phyloP scores from a whole-genome alignment of 192 early-diverging fungal genomes.

The Coemansia sp. region DNA sequence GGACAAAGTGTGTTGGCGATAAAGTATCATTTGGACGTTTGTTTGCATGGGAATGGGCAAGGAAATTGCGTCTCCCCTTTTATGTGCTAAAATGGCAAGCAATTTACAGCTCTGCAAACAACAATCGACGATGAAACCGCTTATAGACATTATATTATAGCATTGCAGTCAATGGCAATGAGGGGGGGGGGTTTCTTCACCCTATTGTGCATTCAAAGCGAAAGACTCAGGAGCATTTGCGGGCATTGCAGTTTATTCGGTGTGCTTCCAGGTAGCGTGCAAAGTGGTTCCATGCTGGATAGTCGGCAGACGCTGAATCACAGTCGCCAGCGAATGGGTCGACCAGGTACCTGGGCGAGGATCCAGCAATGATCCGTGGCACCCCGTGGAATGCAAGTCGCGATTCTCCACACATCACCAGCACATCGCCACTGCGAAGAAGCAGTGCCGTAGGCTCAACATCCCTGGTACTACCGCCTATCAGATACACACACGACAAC shows the following conservation, averaged over 20 bases:
- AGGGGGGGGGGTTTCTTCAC: no score
- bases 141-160: no score
- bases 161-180: no score
- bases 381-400: slow-evolving; percentile 85
- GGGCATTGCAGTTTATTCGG: slow-evolving; percentile 89
- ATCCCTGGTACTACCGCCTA: slow-evolving; percentile 75
- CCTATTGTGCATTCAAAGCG: no score
- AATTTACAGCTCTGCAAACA: no score
- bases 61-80: not conserved
- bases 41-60: no score
- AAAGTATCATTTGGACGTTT: not conserved
- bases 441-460: slow-evolving; percentile 66
- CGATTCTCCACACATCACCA: slow-evolving; percentile 82
- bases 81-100: no score
- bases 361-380: slow-evolving; percentile 72
- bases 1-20: not conserved
- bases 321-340: slow-evolving; percentile 16
- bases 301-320: slow-evolving; percentile 29
- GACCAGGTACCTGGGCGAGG: slow-evolving; percentile 65
- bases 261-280: slow-evolving; percentile 65
- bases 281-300: slow-evolving; percentile 66
- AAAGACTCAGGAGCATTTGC: slow-evolving; percentile 61
- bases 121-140: no score
- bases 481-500: slow-evolving; percentile 69
- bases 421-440: slow-evolving; percentile 82